Evolutionary conservation across 306 rosid species (phyloP).

Genomic region (Trichosanthes cucumerina): DNA sequence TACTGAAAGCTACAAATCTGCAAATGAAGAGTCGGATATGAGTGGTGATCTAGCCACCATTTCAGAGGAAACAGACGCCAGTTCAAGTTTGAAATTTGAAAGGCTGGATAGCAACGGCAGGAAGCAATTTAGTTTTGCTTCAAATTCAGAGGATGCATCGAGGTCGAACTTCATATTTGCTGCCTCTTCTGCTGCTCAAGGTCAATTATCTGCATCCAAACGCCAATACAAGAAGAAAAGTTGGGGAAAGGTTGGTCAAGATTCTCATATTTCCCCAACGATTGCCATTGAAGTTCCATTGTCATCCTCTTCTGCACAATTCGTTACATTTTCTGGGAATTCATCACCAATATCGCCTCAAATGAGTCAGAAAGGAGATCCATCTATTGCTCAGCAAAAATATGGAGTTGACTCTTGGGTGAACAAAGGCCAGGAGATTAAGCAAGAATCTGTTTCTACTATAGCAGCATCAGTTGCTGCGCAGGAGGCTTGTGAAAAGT

Average conservation of each 20-base stretch:
- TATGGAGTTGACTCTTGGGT: slow-evolving; percentile 23
- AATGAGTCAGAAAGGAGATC: slow-evolving; percentile 32
- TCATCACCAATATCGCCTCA: slow-evolving; percentile 37
- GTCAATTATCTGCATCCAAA: slow-evolving; percentile 49
- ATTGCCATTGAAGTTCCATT: slow-evolving; percentile 40
- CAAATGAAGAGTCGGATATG: slow-evolving; percentile 51
- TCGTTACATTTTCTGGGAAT: slow-evolving; percentile 39
- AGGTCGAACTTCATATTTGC: slow-evolving; percentile 65
- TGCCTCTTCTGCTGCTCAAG: slow-evolving; percentile 55
- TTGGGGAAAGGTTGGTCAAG: slow-evolving; percentile 47
- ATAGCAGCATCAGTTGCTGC: slow-evolving; percentile 37
- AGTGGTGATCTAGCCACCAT: slow-evolving; percentile 24
- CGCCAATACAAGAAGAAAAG: slow-evolving; percentile 49
- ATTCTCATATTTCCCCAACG: slow-evolving; percentile 28
- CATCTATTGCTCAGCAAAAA: slow-evolving; percentile 29
- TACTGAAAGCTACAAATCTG: slow-evolving; percentile 82
- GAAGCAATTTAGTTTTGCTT: slow-evolving; percentile 29
- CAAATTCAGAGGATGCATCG: slow-evolving; percentile 34
- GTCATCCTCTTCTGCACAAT: slow-evolving; percentile 46
- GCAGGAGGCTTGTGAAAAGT: slow-evolving; percentile 88
- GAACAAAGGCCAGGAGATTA: slow-evolving; percentile 30
- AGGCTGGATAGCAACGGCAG: slow-evolving; percentile 27
- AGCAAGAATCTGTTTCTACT: slow-evolving; percentile 34
- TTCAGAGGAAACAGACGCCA: slow-evolving; percentile 39
- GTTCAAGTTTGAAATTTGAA: slow-evolving; percentile 29